These are phyloP conservation scores for Trichoderma aggressivum DNA, from an alignment of 2,329 filamentous ascomycete genomes.

Conservation along the genomic window DNA sequence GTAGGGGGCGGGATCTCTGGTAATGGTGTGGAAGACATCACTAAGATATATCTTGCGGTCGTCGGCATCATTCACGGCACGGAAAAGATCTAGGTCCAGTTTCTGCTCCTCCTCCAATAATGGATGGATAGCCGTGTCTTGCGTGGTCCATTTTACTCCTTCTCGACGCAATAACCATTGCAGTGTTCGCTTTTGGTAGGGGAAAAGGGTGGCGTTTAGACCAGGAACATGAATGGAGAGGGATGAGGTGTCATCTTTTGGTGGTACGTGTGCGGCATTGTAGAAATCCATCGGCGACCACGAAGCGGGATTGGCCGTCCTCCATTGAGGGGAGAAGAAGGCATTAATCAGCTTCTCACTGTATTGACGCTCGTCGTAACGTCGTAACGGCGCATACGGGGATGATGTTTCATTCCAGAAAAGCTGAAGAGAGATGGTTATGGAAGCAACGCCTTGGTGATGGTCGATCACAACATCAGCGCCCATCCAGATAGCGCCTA, in stretches of 20 bases:
- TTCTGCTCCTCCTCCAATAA: conserved; percentile 16
- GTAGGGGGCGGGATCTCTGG: conserved; percentile 47
- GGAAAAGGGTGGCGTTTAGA: conserved; percentile 56
- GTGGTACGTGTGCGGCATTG: conserved; percentile 61
- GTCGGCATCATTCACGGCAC: conserved; percentile 32
- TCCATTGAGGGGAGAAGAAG: conserved; percentile 30
- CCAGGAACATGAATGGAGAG: conserved; percentile 41
- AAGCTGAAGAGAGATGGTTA: conserved; percentile 36
- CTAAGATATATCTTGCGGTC: conserved; percentile 53
- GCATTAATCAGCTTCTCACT: conserved; percentile 38
- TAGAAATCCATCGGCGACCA: conserved; percentile 62
- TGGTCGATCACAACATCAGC: conserved; percentile 33
- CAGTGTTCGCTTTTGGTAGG: conserved; percentile 68
- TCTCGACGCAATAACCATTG: conserved; percentile 69
- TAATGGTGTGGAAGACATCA: conserved; percentile 58
- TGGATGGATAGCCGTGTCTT: conserved; percentile 21
- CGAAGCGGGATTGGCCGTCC: conserved; percentile 19
- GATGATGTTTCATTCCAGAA: conserved; percentile 43
- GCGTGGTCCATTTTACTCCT: conserved; percentile 48
- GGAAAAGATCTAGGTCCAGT: conserved; percentile 28
- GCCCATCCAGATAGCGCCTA: conserved; percentile 37
- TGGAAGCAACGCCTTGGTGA: conserved; percentile 24
- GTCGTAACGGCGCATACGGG: conserved; percentile 31
- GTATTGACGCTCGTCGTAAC: conserved; percentile 27
- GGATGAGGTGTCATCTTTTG: conserved; percentile 38